phyloP scores from a whole-genome alignment of 2,329 filamentous ascomycete species.

The Taxawa tesnikishii region DNA sequence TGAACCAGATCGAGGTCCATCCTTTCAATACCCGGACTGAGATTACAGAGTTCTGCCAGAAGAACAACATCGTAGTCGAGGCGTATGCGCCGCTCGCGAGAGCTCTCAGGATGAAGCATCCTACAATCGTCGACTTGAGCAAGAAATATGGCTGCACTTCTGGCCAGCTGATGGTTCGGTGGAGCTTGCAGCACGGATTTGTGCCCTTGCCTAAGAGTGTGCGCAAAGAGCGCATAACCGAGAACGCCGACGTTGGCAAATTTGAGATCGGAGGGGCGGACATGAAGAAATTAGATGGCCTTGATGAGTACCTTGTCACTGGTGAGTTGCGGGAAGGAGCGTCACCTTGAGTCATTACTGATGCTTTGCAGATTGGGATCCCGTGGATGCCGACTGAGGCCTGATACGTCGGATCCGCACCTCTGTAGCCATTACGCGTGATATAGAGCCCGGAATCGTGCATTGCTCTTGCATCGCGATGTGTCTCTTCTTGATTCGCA shows the following conservation, averaged over 20 bases:
- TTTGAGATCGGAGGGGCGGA: conserved; percentile 53
- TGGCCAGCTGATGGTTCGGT: conserved; percentile 64
- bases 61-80: conserved; percentile 58
- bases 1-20: conserved; percentile 75
- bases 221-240: conserved; percentile 46
- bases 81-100: conserved; percentile 70
- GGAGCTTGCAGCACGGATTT: conserved; percentile 64
- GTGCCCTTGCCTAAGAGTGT: conserved; percentile 65
- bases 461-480: too few species aligned
- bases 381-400: conserved; percentile 15
- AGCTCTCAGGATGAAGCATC: conserved; percentile 57
- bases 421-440: too few species aligned
- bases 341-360: conserved; percentile 2
- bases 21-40: conserved; percentile 64
- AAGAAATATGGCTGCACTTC: conserved; percentile 58
- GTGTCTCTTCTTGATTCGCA: too few species aligned
- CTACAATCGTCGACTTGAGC: conserved; percentile 47
- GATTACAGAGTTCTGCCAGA: conserved; percentile 54
- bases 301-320: conserved; percentile 64
- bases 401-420: too few species aligned
- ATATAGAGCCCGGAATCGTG: too few species aligned
- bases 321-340: too few species aligned
- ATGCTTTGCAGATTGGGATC: conserved; percentile 20
- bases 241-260: conserved; percentile 50
- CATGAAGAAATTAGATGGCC: conserved; percentile 47